These are phyloP conservation scores for Thelephora aurantiotincta DNA, from an alignment of 768 basidiomycete genomes.

Conservation along the genomic window DNA sequence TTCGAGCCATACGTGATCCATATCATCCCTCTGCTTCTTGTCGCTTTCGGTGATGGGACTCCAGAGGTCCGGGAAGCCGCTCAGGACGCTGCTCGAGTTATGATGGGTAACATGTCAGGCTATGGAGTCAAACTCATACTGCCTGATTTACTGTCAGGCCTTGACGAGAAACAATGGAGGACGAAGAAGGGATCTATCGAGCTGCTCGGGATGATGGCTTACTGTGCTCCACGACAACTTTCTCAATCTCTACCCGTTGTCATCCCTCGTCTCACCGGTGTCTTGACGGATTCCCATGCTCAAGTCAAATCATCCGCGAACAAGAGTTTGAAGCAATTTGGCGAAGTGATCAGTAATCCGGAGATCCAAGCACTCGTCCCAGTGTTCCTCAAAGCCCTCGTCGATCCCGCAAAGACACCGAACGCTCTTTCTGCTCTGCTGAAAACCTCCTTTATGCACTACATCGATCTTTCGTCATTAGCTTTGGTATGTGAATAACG, in stretches of 20 bases:
- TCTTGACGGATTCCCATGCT: conserved; percentile 93
- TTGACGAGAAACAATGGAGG: conserved; percentile 98
- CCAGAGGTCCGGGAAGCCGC: conserved; percentile 89
- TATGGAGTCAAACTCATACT: conserved; percentile 94
- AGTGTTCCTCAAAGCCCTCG: conserved; percentile 83
- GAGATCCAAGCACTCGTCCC: conserved; percentile 89
- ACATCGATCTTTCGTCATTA: conserved; percentile 92
- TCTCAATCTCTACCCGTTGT: conserved; percentile 92
- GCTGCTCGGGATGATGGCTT: conserved; percentile 95
- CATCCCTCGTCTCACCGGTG: conserved; percentile 88
- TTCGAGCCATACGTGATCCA: conserved; percentile 90
- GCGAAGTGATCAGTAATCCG: conserved; percentile 95
- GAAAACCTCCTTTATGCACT: conserved; percentile 94
- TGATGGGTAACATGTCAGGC: conserved; percentile 91
- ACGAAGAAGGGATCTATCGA: conserved; percentile 97
- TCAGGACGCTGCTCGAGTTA: conserved; percentile 79
- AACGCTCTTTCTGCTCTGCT: conserved; percentile 75
- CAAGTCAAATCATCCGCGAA: conserved; percentile 91
- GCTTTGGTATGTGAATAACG: conserved; percentile 50
- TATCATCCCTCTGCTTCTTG: conserved; percentile 70
- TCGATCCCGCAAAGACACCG: conserved; percentile 86
- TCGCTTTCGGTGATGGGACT: conserved; percentile 75
- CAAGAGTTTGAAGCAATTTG: conserved; percentile 92
- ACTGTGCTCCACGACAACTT: conserved; percentile 90
- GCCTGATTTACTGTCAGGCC: conserved; percentile 74